Evolutionary conservation across 2,329 filamentous ascomycete species (phyloP), one percentile per base, ranked within the genome.

Genomic region (Aspergillus aculeatinus): DNA sequence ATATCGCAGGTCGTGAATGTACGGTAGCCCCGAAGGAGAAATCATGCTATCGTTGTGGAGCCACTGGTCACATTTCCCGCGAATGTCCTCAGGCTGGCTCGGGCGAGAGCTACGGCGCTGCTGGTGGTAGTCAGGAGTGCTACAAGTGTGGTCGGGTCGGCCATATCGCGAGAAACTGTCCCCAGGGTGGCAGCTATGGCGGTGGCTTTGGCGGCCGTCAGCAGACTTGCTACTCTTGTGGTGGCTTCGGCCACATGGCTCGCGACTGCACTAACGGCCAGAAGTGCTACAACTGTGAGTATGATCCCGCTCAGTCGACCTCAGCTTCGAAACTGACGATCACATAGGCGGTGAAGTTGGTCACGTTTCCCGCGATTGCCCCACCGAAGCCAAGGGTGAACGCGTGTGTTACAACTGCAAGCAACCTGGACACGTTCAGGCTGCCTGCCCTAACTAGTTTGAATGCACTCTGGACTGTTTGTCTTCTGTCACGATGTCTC

Each of bases 401-500:
- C 94, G 96, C 78, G 92, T 96, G 77, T 99, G 95, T 89, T 99
- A 99, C 87, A 96, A 96, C 85, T 98, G 87, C 85, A 87, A 87
- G 81, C 84, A 89, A 79, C 85, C 87, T 68, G 93, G 94, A 71
- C 94, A 97, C 82, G 89, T 98, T 77, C 94, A 97, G 87, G 87
- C 91, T 71, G 87, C 90, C 73, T 99, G 95, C 89, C 91, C 94
- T 74, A 92, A 90, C 84, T 91, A 89, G 71, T 60, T 56, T 54
- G 57, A 47, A 60, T 58, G 27, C 44, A 59, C 57, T 60, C 58
- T 66, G 65, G 60, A 65, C 68, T 59, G 57, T 67, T 66, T 63
- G 64, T 68, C 65, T 67, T 66, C 63, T 67, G 59, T 67, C 63
- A 67, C 65, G 65, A 65, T 55, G 59, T 66, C 60, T 53, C 60